Percentiles rank a stretch among this genome's conserved stretches.
Evolutionary conservation across 2,329 filamentous ascomycete genomes (phyloP).

Genomic region (Cladophialophora exuberans): DNA sequence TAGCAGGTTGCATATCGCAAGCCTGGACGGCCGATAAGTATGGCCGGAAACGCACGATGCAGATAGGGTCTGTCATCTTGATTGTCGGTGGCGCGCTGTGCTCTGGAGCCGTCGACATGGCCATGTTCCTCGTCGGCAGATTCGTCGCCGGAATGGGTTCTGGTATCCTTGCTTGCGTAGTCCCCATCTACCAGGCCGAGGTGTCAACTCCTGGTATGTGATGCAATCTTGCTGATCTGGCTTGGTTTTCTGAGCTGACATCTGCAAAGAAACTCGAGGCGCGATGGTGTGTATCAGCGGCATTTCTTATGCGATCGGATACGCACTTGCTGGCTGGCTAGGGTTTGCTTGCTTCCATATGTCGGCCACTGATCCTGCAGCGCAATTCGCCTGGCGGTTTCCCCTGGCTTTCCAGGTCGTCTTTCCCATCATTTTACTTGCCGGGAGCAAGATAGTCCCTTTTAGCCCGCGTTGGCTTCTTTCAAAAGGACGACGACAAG

Average conservation of each 20-base stretch:
- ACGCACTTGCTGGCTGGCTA: slow-evolving; percentile 30
- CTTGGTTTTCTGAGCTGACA: not conserved
- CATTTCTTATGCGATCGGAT: slow-evolving; percentile 30
- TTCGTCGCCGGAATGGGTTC: slow-evolving; percentile 50
- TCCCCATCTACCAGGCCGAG: slow-evolving; percentile 30
- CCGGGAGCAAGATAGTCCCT: slow-evolving; percentile 38
- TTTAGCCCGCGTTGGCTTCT: slow-evolving; percentile 41
- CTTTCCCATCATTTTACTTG: slow-evolving; percentile 35
- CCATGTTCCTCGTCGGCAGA: slow-evolving; percentile 28
- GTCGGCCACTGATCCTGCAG: slow-evolving; percentile 46
- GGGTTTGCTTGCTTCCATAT: slow-evolving; percentile 44
- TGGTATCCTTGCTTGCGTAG: slow-evolving; percentile 45
- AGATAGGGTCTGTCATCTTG: slow-evolving; percentile 29
- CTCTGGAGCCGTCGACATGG: slow-evolving; percentile 43
- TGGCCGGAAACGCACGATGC: slow-evolving; percentile 47
- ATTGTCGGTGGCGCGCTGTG: slow-evolving; percentile 41
- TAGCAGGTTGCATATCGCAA: slow-evolving; percentile 41
- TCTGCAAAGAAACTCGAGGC: slow-evolving; percentile 27
- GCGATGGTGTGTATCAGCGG: slow-evolving; percentile 31
- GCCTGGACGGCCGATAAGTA: slow-evolving; percentile 43
- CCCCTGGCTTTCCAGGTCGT: slow-evolving; percentile 41
- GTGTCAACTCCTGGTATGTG: slow-evolving; percentile 28
- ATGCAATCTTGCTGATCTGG: not conserved
- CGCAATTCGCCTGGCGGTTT: slow-evolving; percentile 40
- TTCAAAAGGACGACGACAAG: slow-evolving; percentile 42